A percentile compares a stretch with the other conserved stretches of the same genome.
Conservation (phyloP, 2,329 filamentous ascomycete genomes). For the Hirsutella rhossiliensis region DNA sequence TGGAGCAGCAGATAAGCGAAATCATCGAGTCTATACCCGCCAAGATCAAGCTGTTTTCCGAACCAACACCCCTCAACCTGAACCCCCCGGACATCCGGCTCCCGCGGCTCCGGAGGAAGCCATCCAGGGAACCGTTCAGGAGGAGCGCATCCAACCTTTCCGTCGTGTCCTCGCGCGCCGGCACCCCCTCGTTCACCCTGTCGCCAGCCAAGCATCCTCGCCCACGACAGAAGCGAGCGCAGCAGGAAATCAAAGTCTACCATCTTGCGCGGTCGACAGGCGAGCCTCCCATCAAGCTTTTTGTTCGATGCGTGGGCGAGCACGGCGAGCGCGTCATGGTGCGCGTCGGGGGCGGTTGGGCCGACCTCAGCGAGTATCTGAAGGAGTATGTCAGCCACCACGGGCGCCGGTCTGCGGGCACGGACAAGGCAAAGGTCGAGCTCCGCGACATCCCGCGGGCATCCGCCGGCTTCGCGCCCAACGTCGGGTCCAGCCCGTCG, state of each 20-base stretch:
- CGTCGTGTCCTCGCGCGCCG: conserved; percentile 41
- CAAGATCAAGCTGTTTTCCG: conserved; percentile 60
- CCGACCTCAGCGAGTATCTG: conserved; percentile 87
- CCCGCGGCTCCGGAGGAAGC: conserved; percentile 31
- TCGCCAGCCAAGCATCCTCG: conserved; percentile 48
- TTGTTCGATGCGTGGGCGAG: conserved; percentile 85
- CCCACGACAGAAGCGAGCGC: conserved; percentile 34
- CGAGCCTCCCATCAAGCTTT: conserved; percentile 84
- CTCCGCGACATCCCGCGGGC: conserved; percentile 36
- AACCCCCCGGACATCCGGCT: conserved; percentile 47
- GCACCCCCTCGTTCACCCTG: conserved; percentile 56
- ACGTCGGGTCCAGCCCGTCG: conserved; percentile 27
- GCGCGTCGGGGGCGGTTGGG: conserved; percentile 95
- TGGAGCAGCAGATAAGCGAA: conserved; percentile 69
- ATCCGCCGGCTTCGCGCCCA: conserved; percentile 14
- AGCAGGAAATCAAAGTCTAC: conserved; percentile 79
- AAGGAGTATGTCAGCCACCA: conserved; percentile 91
- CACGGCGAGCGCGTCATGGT: conserved; percentile 93
- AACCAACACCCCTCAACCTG: conserved; percentile 35
- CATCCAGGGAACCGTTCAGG: conserved; percentile 29
- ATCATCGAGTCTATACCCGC: conserved; percentile 69
- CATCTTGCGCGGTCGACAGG: conserved; percentile 77
- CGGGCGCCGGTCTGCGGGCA: conserved; percentile 50
- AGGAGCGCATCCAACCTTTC: conserved; percentile 41
- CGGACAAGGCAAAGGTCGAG: conserved; percentile 41